phyloP scores from a whole-genome alignment of 2,329 filamentous ascomycete species.

The Neonectria faginata region DNA sequence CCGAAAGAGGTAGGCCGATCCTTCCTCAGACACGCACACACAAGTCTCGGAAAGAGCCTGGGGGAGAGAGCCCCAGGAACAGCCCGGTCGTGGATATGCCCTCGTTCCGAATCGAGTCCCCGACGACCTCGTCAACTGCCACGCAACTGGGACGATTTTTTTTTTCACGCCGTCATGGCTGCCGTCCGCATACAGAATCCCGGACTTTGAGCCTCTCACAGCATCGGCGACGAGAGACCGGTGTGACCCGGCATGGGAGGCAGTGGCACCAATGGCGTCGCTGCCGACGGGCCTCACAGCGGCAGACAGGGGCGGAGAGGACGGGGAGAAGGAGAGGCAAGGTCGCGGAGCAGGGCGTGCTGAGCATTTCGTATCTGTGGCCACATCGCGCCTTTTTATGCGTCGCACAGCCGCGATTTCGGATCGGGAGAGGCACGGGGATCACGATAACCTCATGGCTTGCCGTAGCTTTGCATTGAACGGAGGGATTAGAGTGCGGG shows the following conservation, averaged over 20 bases:
- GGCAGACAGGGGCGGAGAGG: slow-evolving; percentile 1
- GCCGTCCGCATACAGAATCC: slow-evolving; percentile 17
- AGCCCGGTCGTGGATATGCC: slow-evolving; percentile 3
- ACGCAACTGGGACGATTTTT: slow-evolving; percentile 7
- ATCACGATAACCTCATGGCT: slow-evolving; percentile 28
- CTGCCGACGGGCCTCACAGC: slow-evolving; percentile 10
- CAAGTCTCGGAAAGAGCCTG: background rate
- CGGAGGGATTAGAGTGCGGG: slow-evolving; percentile 7
- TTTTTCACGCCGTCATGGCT: slow-evolving; percentile 16
- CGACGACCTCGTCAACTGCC: slow-evolving; percentile 5
- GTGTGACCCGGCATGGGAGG: slow-evolving; percentile 29
- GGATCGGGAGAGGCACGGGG: slow-evolving; percentile 7
- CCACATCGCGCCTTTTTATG: background rate
- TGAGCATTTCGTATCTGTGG: slow-evolving; percentile 12
- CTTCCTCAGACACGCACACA: slow-evolving; percentile 11
- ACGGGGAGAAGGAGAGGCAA: slow-evolving; percentile 9
- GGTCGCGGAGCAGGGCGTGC: slow-evolving; percentile 4
- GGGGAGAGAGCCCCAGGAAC: slow-evolving; percentile 1
- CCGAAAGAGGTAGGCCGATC: background rate
- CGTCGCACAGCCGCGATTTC: slow-evolving; percentile 20
- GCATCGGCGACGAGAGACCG: slow-evolving; percentile 27
- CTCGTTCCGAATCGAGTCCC: slow-evolving; percentile 1
- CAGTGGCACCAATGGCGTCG: slow-evolving; percentile 32
- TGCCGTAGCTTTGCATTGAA: slow-evolving; percentile 18
- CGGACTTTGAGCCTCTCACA: slow-evolving; percentile 18